Conservation (phyloP, 2,329 filamentous ascomycete species). For the Corynespora cassiicola region DNA sequence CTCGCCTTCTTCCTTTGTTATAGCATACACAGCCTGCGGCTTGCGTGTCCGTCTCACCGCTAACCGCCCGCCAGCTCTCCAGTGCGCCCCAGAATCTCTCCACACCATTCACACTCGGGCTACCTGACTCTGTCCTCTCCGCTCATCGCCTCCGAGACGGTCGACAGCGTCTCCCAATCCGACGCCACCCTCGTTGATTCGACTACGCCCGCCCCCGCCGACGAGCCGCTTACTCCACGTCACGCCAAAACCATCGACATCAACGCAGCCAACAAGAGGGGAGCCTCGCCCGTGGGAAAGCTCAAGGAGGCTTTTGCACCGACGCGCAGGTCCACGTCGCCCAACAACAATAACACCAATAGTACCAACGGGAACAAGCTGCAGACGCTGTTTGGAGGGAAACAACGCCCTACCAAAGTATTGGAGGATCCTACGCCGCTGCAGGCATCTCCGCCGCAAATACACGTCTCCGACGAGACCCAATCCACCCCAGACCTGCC, state of each 20-base stretch:
- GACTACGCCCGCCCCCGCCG: slow-evolving; percentile 30
- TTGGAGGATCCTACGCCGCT: slow-evolving; percentile 29
- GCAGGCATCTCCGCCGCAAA: slow-evolving; percentile 36
- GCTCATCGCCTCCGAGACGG: slow-evolving; percentile 48
- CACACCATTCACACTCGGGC: slow-evolving; percentile 57
- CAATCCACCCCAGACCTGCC: slow-evolving; percentile 33
- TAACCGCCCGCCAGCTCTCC: slow-evolving; percentile 37
- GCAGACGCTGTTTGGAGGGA: slow-evolving; percentile 50
- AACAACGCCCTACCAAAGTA: slow-evolving; percentile 37
- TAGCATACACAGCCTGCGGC: slow-evolving; percentile 17
- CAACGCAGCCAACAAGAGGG: slow-evolving; percentile 56
- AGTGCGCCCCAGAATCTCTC: slow-evolving; percentile 49
- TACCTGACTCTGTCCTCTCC: slow-evolving; percentile 58
- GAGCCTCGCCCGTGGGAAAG: slow-evolving; percentile 73
- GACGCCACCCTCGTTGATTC: slow-evolving; percentile 39
- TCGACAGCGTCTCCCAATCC: slow-evolving; percentile 45
- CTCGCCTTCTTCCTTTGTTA: slow-evolving; percentile 20
- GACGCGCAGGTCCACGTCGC: slow-evolving; percentile 33
- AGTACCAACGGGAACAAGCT: slow-evolving; percentile 52
- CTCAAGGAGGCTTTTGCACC: slow-evolving; percentile 73
- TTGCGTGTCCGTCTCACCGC: slow-evolving; percentile 19
- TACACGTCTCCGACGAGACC: slow-evolving; percentile 39
- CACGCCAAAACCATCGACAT: slow-evolving; percentile 43
- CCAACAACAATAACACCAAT: slow-evolving; percentile 39
- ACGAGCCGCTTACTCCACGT: slow-evolving; percentile 32